These are phyloP conservation scores for Rhodosporidiobolus sp. DNA, from an alignment of 768 basidiomycete species.

Conservation along the genomic window DNA sequence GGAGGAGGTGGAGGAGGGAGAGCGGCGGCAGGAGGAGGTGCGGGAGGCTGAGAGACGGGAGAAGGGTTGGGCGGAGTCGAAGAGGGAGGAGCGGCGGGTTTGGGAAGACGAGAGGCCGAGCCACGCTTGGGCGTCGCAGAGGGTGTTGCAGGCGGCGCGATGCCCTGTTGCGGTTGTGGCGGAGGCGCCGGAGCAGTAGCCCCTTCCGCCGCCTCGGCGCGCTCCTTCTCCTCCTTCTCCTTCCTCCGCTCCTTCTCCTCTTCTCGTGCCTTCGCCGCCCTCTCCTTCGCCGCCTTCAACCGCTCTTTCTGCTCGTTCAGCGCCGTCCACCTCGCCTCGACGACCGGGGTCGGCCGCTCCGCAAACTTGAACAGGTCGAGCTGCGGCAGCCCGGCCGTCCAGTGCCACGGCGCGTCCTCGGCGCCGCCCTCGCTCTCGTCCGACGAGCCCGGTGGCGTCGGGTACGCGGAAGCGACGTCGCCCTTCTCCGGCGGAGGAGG, in stretches of 20 bases:
- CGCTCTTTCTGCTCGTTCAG: constrained; percentile 36
- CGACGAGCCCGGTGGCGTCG: constrained; percentile 23
- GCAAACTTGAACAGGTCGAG: constrained; percentile 31
- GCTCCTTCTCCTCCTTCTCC: constrained; percentile 38
- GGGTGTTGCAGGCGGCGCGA: not conserved
- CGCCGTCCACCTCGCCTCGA: constrained; percentile 26
- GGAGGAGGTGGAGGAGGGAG: not conserved
- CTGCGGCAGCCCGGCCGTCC: not conserved
- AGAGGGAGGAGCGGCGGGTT: constrained; percentile 17
- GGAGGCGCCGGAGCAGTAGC: constrained; percentile 2
- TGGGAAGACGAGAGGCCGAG: not conserved
- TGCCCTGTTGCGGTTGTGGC: not conserved
- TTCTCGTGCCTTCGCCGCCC: constrained; percentile 30
- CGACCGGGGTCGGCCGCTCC: not conserved
- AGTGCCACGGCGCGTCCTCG: not conserved
- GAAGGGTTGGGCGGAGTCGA: not conserved
- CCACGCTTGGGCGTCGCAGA: constrained; percentile 7
- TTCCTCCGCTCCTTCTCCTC: constrained; percentile 29
- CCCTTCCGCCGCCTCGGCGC: constrained; percentile 35
- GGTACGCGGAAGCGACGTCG: constrained; percentile 3
- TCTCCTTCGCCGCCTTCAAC: constrained; percentile 34
- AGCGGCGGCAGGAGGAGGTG: constrained; percentile 6
- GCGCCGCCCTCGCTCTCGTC: constrained; percentile 13
- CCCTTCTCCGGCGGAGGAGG: not conserved
- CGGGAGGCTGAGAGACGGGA: not conserved